These are phyloP conservation scores for Yarrowia hollandica DNA, from an alignment of 805 yeast species.

Conservation along the genomic window DNA sequence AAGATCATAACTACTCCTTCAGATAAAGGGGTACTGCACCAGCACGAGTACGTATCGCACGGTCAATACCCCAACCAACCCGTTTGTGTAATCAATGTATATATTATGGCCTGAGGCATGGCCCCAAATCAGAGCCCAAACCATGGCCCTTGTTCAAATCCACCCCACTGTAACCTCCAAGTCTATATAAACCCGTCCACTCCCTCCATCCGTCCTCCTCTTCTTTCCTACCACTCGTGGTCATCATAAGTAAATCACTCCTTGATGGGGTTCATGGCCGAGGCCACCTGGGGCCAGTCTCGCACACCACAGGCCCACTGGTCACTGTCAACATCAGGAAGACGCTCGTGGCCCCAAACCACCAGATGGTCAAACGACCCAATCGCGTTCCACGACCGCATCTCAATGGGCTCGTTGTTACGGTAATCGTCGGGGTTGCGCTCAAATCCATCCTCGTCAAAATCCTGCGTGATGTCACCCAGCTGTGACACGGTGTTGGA, in stretches of 20 bases:
- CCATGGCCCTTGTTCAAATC: too few relatives aligned
- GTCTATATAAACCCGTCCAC: not conserved
- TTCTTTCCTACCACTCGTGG: not conserved
- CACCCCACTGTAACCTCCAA: not conserved
- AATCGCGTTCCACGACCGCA: conserved; percentile 20
- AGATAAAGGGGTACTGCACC: too few relatives aligned
- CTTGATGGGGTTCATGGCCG: conserved; percentile 30
- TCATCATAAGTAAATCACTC: not conserved
- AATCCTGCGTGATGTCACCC: conserved; percentile 30
- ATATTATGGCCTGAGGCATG: too few relatives aligned
- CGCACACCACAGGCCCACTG: conserved; percentile 37
- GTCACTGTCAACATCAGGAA: conserved; percentile 34
- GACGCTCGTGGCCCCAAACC: conserved; percentile 38
- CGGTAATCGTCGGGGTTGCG: conserved; percentile 19
- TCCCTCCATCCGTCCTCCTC: not conserved
- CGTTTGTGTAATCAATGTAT: too few relatives aligned
- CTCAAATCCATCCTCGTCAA: conserved; percentile 25
- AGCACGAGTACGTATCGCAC: too few relatives aligned
- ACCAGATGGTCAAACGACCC: conserved; percentile 31
- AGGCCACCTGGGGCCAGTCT: conserved; percentile 35
- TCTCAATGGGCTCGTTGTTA: conserved; percentile 13
- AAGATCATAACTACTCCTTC: too few relatives aligned
- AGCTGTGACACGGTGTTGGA: conserved; percentile 22
- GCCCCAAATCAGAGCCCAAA: too few relatives aligned
- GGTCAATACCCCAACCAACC: too few relatives aligned